phyloP scores from a whole-genome alignment of 345 rosid species.

The Gossypium stocksii region DNA sequence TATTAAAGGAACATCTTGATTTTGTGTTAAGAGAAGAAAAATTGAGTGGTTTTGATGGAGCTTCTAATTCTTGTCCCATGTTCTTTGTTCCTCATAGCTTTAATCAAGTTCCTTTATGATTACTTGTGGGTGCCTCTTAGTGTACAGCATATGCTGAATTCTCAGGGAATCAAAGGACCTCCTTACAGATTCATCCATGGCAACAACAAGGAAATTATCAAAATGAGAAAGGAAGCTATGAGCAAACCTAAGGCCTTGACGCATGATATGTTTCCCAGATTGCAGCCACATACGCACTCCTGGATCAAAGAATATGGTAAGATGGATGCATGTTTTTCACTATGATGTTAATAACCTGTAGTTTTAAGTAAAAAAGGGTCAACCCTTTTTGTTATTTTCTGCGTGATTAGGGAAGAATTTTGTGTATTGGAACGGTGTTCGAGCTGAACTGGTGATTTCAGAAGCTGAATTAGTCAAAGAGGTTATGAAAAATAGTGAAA shows the following conservation, averaged over 20 bases:
- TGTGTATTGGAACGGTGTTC: constrained; percentile 32
- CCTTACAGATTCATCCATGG: constrained; percentile 35
- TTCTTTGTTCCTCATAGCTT: constrained; percentile 10
- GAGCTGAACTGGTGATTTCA: constrained; percentile 32
- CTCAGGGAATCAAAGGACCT: constrained; percentile 34
- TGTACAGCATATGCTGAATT: constrained; percentile 13
- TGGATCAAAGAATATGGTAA: constrained; percentile 29
- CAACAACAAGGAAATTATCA: constrained; percentile 23
- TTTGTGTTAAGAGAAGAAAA: background rate
- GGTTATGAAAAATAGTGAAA: constrained; percentile 31
- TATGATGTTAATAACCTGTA: background rate
- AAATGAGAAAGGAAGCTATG: constrained; percentile 10
- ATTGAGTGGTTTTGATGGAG: background rate
- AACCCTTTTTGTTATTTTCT: background rate
- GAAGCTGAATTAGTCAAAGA: constrained; percentile 40
- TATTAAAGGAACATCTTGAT: too few species aligned
- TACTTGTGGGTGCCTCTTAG: constrained; percentile 28
- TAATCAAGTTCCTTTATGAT: constrained; percentile 17
- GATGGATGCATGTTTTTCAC: background rate
- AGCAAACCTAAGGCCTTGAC: constrained; percentile 18
- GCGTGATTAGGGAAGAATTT: constrained; percentile 26
- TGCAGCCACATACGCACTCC: constrained; percentile 21
- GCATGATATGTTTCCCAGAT: constrained; percentile 19
- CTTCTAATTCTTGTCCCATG: constrained; percentile 2
- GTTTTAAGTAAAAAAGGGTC: background rate